These are phyloP conservation scores for Trichoderma cornu-damae DNA, from an alignment of 2,329 filamentous ascomycete genomes.

Conservation along the genomic window DNA sequence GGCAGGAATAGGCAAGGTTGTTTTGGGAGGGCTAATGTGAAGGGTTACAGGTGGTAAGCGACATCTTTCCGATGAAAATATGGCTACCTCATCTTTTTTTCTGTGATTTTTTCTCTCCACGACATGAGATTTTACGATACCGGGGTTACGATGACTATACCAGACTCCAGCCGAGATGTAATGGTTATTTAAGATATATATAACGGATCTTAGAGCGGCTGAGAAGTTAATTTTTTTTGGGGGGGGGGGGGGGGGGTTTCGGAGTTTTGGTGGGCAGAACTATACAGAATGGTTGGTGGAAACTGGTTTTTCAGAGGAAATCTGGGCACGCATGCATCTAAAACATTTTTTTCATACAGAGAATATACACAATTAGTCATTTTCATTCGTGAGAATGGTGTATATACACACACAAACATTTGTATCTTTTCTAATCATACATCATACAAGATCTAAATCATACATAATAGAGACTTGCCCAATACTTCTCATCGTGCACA, in stretches of 20 bases:
- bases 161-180: background rate
- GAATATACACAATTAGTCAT: background rate
- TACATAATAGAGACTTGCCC: background rate
- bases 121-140: background rate
- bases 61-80: background rate
- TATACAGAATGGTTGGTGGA: background rate
- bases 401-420: slow-evolving; percentile 11
- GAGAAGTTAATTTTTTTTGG: background rate
- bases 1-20: slow-evolving; percentile 79
- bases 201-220: background rate
- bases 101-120: background rate
- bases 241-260: too few relatives aligned
- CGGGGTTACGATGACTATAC: background rate
- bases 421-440: background rate
- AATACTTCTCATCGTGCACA: background rate
- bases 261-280: background rate
- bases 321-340: background rate
- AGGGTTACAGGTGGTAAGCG: background rate
- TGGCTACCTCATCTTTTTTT: background rate
- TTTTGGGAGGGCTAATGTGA: slow-evolving; percentile 78
- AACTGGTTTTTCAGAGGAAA: background rate
- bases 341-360: background rate
- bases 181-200: background rate
- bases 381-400: background rate
- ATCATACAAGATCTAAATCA: background rate